Conservation (phyloP, 2,329 filamentous ascomycete genomes). For the Epichloe typhina region DNA sequence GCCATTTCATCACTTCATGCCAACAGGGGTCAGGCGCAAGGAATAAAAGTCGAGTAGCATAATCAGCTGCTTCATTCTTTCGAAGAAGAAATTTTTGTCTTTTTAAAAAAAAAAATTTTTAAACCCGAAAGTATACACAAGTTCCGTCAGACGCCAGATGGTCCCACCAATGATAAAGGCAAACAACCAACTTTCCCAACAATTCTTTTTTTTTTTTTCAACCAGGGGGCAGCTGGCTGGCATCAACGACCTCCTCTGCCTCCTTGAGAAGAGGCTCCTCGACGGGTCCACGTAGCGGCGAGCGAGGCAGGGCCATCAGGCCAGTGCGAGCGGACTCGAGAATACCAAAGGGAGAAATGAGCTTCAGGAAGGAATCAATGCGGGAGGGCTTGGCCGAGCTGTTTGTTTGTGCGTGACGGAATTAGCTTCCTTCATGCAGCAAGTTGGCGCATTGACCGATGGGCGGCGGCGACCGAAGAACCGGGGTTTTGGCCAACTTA, state of each 20-base stretch:
- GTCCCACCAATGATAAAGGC: background rate
- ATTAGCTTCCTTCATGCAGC: background rate
- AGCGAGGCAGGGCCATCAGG: constrained; percentile 91
- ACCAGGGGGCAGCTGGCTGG: constrained; percentile 89
- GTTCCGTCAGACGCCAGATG: constrained; percentile 9
- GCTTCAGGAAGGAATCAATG: constrained; percentile 96
- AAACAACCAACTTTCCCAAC: background rate
- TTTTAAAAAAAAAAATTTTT: constrained; percentile 3
- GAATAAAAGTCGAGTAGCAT: constrained; percentile 6
- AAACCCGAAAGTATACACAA: constrained; percentile 3
- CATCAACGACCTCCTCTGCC: constrained; percentile 87
- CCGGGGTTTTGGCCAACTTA: constrained; percentile 34
- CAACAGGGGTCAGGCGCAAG: constrained; percentile 1
- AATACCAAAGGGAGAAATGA: constrained; percentile 88
- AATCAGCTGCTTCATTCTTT: constrained; percentile 1
- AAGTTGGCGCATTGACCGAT: too few species aligned
- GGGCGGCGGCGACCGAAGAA: too few species aligned
- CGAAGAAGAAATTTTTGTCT: background rate
- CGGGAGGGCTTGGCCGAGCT: constrained; percentile 84
- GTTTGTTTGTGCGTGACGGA: background rate
- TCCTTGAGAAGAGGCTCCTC: constrained; percentile 67
- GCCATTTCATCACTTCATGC: constrained; percentile 29
- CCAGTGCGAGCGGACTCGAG: constrained; percentile 91
- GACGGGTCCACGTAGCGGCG: constrained; percentile 63
- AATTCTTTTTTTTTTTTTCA: constrained; percentile 25